Base-by-base conservation (phyloP, 176 grass and related monocot species). In the Chloris gayana region DNA sequence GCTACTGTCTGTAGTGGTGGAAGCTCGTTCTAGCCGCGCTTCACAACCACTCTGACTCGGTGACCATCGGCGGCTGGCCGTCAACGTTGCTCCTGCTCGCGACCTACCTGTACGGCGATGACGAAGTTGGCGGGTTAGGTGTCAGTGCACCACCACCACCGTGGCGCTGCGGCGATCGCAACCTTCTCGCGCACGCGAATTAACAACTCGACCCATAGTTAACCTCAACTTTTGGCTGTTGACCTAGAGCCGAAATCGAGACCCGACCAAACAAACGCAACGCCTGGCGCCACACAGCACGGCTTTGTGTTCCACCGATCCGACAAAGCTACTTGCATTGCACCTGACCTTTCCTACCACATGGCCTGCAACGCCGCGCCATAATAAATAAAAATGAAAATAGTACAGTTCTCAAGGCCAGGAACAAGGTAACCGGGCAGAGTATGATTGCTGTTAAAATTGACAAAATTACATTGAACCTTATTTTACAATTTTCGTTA, bases 301-400 rank as follows among this genome's bases (percentile, higher is more conserved):
- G 46, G 14, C 35, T n/a, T n/a, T 53, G 18, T 61, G 51, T 22
- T 45, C 78, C 67, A 7, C 21, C 53, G 53, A 46, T 80, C 78
- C 67, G 22, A 50, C 57, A 27, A 60, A 27, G 24, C 57, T 59
- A 9, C 56, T 2, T 59, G 57, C 24, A 60, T 24, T 9, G 2
- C 9, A 44, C 41, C 10, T 27, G n/a, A 12, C 56, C 56, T 59
- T 27, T 60, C 2, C 57, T 14, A 60, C 53, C 58, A 45, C 56
- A 62, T 62, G 37, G 57, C 22, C 64, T 54, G 30, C 69, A 71
- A 17, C 14, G 15, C 22, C n/a, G 35, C 69, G 19, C 24, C 67
- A 19, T 72, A 24, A 37, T 5, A 46, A 46, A 30, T 21, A 37
- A 37, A 46, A 46, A 30, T 21, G 35, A 6, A 27, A 53, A 19